Base-by-base conservation (phyloP, 306 rosid species). In the Inga leiocalycina region DNA sequence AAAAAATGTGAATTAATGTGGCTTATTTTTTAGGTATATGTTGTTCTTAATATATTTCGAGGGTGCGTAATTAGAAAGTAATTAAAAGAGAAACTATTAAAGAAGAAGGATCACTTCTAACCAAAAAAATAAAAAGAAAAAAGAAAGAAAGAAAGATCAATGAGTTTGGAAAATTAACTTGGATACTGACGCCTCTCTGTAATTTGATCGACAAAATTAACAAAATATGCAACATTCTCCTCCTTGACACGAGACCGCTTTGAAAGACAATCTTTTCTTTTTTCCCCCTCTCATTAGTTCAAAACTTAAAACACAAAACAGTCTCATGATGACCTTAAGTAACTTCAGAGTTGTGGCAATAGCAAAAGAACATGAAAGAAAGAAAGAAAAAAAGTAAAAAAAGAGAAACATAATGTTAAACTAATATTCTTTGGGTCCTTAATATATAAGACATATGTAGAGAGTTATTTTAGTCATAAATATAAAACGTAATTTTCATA, bases 51-150 rank as follows among this genome's bases (percentile, higher is more conserved):
- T n/a, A 14, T 20, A 2, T 15, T 24, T 12, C 11, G 41, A 8
- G 56, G 44, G 5, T 32, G 37, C 71, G 54, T 70, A 39, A 39
- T 56, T 17, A 71, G 30, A 80, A 80, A 59, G 83, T 20, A 56
- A 56, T 56, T 15, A 37, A 56, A 37, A 54, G 6, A n/a, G 12
- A 39, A 77, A 11, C 45, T 10, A 8, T 19, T 22, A 19, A 54
- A 54, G 24, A 56, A 1, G 4, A 48, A 72, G 43, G 30, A 57
- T 37, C 41, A 34, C 35, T 34, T 34, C 35, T 34, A 34, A 34
- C 35, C 35, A 34, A 2, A 34, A 27, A 27, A 27, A 27, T 27
- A 27, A 2, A 35, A 35, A 35, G 4, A 54, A 54, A 54, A n/a
- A 35, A 0, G 3, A 46, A 72, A 22, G 27, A 57, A 56, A 1